phyloP scores from a whole-genome alignment of 768 basidiomycete species.

The Auriculariales sp. region DNA sequence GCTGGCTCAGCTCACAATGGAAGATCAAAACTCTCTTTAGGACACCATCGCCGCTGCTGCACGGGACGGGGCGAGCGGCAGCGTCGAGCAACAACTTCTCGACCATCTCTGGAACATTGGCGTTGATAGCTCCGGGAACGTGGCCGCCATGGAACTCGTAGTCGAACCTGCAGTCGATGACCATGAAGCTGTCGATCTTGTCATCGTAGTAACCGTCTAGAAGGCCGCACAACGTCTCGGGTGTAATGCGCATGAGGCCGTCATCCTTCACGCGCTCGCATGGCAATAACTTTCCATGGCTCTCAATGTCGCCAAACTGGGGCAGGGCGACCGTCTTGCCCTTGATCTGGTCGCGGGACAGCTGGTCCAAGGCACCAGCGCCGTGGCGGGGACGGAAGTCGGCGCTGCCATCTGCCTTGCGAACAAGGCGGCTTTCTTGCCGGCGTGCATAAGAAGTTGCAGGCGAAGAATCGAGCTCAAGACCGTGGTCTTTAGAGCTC shows the following conservation, averaged over 20 bases:
- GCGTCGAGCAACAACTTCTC: conserved; percentile 67
- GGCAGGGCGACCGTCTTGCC: conserved; percentile 41
- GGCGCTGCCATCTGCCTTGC: conserved; percentile 69
- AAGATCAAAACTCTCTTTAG: conserved; percentile 76
- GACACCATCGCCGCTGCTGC: conserved; percentile 52
- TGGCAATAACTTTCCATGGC: conserved; percentile 82
- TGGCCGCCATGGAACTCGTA: conserved; percentile 95
- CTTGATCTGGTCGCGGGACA: conserved; percentile 28
- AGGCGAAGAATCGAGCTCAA: conserved; percentile 53
- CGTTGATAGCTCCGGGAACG: conserved; percentile 80
- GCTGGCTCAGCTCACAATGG: conserved; percentile 95
- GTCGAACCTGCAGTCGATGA: conserved; percentile 96
- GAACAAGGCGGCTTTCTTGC: conserved; percentile 62
- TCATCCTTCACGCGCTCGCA: conserved; percentile 92
- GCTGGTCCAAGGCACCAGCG: conserved; percentile 33
- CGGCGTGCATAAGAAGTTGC: conserved; percentile 61
- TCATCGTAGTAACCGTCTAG: conserved; percentile 59
- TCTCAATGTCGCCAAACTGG: conserved; percentile 88
- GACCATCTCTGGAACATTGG: conserved; percentile 65
- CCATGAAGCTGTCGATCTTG: conserved; percentile 50
- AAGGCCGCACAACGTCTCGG: conserved; percentile 61
- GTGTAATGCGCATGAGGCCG: conserved; percentile 80
- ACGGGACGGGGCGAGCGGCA: conserved; percentile 43
- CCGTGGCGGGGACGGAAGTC: conserved; percentile 67
- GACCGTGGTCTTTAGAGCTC: conserved; percentile 27